Evolutionary conservation across 208 protist species (phyloP), one percentile per base, ranked within the genome.

Genomic region (Angomonas desouzai): DNA sequence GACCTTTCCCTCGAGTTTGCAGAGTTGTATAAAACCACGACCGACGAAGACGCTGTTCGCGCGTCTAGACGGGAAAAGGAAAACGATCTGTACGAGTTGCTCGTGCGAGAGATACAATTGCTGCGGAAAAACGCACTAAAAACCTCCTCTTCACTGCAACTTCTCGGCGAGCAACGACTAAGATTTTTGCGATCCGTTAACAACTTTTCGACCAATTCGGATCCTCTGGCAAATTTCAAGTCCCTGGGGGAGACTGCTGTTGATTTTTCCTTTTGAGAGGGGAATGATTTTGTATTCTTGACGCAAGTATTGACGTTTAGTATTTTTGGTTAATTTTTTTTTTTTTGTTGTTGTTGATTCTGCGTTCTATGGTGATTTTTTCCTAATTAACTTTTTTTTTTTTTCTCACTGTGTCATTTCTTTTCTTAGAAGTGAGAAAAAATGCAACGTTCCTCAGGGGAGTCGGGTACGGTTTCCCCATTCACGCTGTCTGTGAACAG

Each of bases 161-260:
- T 74, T 11, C 64, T 88, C 33, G 68, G 65, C 27, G 74, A 79
- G 55, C 75, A 81, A 38, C 67, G 79, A 16, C 70, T 68, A 1
- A 71, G 77, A n/a, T 88, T 88, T 62, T 59, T 85, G 1, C 65
- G 75, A 3, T 59, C 69, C 16, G 82, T 88, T 20, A 76, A 77
- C 53, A 48, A 67, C 20, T 74, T 72, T 25, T 34, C 51, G 7
- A 51, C 45, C 18, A 22, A 22, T 13, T 6, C 10, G 9, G 10
- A 27, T 6, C 10, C 3, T 13, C n/a, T 16, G 4, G 4, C 45
- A 3, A 13, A 22, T 4, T 27, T 23, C 20, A 51, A 13, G 6
- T 51, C 45, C n/a, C 6, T 51, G 45, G 45, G 45, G 10, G 18
- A 27, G 18, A 51, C 9, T 51, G 45, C 45, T 51, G 20, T 23